Percentiles rank a stretch among this genome's conserved stretches.
These are phyloP conservation scores for Suillus sp. DNA, from an alignment of 768 basidiomycete genomes.

Conservation along the genomic window DNA sequence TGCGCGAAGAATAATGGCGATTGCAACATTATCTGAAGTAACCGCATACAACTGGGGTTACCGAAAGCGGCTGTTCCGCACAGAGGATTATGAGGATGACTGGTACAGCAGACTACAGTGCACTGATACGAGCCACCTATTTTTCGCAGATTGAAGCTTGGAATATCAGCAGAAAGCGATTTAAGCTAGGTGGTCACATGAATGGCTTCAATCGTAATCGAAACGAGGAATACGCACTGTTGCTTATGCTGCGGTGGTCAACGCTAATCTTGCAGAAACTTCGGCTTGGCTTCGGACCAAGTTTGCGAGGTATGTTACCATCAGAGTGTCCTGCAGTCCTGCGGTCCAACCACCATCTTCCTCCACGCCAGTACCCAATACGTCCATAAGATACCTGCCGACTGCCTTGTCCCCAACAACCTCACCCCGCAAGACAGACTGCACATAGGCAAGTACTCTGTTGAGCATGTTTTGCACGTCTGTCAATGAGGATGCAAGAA, in stretches of 20 bases:
- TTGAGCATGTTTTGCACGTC: slow-evolving; percentile 79
- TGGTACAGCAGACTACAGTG: slow-evolving; percentile 4
- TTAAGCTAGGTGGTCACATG: background rate
- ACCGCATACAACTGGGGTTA: background rate
- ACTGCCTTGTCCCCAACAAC: slow-evolving; percentile 79
- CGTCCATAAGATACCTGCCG: slow-evolving; percentile 90
- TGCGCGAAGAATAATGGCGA: no score
- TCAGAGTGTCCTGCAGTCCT: slow-evolving; percentile 86
- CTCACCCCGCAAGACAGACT: slow-evolving; percentile 76
- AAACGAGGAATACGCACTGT: slow-evolving; percentile 25
- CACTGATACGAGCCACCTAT: background rate
- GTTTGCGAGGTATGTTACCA: slow-evolving; percentile 94
- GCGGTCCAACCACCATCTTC: slow-evolving; percentile 77
- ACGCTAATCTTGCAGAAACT: slow-evolving; percentile 82
- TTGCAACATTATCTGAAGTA: background rate
- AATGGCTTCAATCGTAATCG: slow-evolving; percentile 9
- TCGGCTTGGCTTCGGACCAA: slow-evolving; percentile 93
- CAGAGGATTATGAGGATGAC: background rate
- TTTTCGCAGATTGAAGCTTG: slow-evolving; percentile 3
- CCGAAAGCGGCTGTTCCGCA: background rate
- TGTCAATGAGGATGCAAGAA: slow-evolving; percentile 72
- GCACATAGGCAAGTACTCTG: slow-evolving; percentile 84
- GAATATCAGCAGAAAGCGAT: background rate
- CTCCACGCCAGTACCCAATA: slow-evolving; percentile 69
- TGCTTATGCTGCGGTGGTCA: slow-evolving; percentile 50